Percentiles rank a stretch among this genome's conserved stretches.
These are phyloP conservation scores for Pyrenopolyporus hunteri DNA, from an alignment of 495 filamentous ascomycete species.

Conservation along the genomic window DNA sequence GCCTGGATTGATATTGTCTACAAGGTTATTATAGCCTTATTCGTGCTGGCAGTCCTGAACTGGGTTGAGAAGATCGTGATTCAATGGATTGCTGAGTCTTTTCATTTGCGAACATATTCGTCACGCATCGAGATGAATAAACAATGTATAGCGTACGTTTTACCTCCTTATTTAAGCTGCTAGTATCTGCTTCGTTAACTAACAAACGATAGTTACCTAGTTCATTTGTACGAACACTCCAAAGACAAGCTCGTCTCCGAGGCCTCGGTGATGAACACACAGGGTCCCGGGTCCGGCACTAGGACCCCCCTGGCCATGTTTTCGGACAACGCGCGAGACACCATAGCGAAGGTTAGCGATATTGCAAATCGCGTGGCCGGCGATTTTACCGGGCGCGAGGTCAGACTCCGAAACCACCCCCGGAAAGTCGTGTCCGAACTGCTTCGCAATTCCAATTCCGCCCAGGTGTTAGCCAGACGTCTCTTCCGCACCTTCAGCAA, in stretches of 20 bases:
- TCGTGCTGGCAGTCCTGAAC: conserved; percentile 81
- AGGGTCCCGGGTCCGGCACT: conserved; percentile 57
- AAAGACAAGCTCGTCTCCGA: conserved; percentile 72
- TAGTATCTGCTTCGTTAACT: background rate
- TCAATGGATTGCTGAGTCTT: conserved; percentile 91
- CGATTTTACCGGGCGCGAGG: conserved; percentile 84
- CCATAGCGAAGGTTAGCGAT: conserved; percentile 81
- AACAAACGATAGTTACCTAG: conserved; percentile 58
- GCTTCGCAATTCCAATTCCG: conserved; percentile 71
- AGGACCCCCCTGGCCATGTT: conserved; percentile 76
- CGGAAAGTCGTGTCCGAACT: conserved; percentile 84
- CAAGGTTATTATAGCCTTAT: conserved; percentile 84
- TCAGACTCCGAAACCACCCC: conserved; percentile 78
- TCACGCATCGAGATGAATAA: conserved; percentile 94
- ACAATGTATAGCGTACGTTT: conserved; percentile 70
- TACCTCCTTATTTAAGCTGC: conserved; percentile 13
- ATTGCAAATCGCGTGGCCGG: conserved; percentile 89
- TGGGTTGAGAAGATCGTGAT: conserved; percentile 92
- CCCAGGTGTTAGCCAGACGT: conserved; percentile 86
- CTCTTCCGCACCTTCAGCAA: conserved; percentile 89
- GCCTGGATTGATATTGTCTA: conserved; percentile 80
- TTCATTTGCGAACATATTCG: conserved; percentile 89
- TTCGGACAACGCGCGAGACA: conserved; percentile 72
- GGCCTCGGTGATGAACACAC: conserved; percentile 63
- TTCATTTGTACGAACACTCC: conserved; percentile 83